A percentile compares a stretch with the other conserved stretches of the same genome.
Evolutionary conservation across 1,284 basidiomycete genomes (phyloP).

Genomic region (Sporisorium sorghi): DNA sequence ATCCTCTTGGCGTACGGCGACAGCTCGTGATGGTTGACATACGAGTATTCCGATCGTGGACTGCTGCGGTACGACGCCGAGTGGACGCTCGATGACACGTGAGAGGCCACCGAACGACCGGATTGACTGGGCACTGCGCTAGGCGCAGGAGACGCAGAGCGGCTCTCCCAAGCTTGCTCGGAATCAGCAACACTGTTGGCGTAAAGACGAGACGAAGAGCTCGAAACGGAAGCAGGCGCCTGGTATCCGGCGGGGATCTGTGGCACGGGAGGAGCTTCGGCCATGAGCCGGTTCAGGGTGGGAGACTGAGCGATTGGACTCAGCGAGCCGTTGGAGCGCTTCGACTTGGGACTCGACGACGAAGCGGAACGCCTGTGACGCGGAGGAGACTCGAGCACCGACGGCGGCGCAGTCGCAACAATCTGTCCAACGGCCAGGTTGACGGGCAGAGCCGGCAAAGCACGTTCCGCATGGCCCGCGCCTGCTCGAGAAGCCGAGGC

Average conservation of each 20-base stretch:
- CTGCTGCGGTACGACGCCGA: slow-evolving; percentile 41
- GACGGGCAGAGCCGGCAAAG: slow-evolving; percentile 2
- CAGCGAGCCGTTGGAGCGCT: slow-evolving; percentile 23
- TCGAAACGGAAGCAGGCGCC: slow-evolving; percentile 19
- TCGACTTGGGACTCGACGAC: slow-evolving; percentile 27
- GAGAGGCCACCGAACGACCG: slow-evolving; percentile 48
- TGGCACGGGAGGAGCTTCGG: slow-evolving; percentile 55
- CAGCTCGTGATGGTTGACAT: slow-evolving; percentile 52
- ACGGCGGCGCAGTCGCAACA: slow-evolving; percentile 14
- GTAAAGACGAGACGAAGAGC: slow-evolving; percentile 47
- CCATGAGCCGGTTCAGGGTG: slow-evolving; percentile 41
- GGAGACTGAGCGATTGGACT: slow-evolving; percentile 25
- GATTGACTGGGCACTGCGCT: slow-evolving; percentile 51
- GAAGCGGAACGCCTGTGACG: slow-evolving; percentile 14
- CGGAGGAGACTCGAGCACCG: slow-evolving; percentile 29
- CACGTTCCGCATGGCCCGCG: background rate
- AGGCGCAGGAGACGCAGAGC: slow-evolving; percentile 44
- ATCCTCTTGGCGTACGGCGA: slow-evolving; percentile 55
- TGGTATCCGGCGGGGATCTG: slow-evolving; percentile 43
- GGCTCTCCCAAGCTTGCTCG: slow-evolving; percentile 40
- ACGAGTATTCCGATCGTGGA: slow-evolving; percentile 45
- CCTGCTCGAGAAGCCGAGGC: background rate
- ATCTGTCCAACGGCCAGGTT: slow-evolving; percentile 20
- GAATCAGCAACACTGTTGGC: slow-evolving; percentile 30
- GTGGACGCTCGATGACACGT: slow-evolving; percentile 53